Percentiles rank a stretch among this genome's conserved stretches.
Evolutionary conservation across 2,329 filamentous ascomycete genomes (phyloP).

Genomic region (Colletotrichum godetiae): DNA sequence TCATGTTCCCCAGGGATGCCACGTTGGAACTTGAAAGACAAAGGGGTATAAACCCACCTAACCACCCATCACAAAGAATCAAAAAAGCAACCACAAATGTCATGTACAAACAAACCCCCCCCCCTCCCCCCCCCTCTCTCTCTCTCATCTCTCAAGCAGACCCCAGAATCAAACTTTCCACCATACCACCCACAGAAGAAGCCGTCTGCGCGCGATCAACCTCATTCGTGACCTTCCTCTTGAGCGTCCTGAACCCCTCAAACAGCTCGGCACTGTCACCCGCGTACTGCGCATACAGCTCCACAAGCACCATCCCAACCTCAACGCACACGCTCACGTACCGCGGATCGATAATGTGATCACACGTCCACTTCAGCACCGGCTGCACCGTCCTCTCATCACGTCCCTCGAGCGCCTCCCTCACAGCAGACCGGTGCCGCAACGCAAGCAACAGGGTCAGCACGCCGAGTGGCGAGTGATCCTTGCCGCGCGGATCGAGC

Average conservation of each 20-base stretch:
- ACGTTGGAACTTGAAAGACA: background rate
- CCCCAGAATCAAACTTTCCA: constrained; percentile 75
- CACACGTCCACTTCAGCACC: constrained; percentile 84
- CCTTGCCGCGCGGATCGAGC: constrained; percentile 61
- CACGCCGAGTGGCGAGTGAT: constrained; percentile 67
- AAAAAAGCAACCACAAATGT: background rate
- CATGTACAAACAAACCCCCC: background rate
- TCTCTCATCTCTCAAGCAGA: constrained; percentile 35
- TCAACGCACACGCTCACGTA: constrained; percentile 86
- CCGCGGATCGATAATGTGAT: constrained; percentile 84
- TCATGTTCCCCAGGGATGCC: too few relatives aligned
- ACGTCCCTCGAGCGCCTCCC: constrained; percentile 81
- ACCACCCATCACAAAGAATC: background rate
- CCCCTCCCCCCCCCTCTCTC: too few relatives aligned
- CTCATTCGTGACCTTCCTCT: constrained; percentile 77
- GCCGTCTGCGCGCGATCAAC: constrained; percentile 88
- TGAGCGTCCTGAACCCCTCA: constrained; percentile 74
- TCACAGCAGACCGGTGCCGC: constrained; percentile 86
- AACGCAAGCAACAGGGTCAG: constrained; percentile 86
- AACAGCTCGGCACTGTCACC: constrained; percentile 80
- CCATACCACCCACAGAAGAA: constrained; percentile 85
- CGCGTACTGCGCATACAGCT: constrained; percentile 86
- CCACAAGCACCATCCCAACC: constrained; percentile 82
- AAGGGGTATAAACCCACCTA: background rate
- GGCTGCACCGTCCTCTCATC: constrained; percentile 86